Conservation (phyloP, 768 basidiomycete genomes). For the Tulasnella sp. region DNA sequence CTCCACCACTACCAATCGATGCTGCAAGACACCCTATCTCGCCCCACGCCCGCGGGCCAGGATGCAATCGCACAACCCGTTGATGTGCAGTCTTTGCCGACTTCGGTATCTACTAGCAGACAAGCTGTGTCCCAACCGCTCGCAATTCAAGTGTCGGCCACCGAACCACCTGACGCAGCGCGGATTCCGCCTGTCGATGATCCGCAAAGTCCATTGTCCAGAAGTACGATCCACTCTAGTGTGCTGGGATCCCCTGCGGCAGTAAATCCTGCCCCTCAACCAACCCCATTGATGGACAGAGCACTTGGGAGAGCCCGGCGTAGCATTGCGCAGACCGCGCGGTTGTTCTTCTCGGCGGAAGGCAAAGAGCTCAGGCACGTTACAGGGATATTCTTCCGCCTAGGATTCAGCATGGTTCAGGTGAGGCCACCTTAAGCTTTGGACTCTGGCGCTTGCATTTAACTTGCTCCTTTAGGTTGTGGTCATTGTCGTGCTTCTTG, state of each 20-base stretch:
- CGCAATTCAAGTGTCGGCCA: not conserved
- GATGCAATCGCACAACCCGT: too few relatives aligned
- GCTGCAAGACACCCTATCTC: too few relatives aligned
- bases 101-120: too few relatives aligned
- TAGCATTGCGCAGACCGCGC: not conserved
- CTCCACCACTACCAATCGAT: too few relatives aligned
- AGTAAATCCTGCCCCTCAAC: not conserved
- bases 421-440: not conserved
- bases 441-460: too few relatives aligned
- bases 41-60: too few relatives aligned
- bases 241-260: not conserved
- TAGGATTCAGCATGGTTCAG: not conserved
- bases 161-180: too few relatives aligned
- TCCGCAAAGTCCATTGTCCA: too few relatives aligned
- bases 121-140: not conserved
- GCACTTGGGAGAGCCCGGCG: too few relatives aligned
- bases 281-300: not conserved
- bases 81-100: too few relatives aligned
- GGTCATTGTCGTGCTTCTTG: not conserved
- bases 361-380: not conserved
- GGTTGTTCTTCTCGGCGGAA: not conserved
- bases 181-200: too few relatives aligned
- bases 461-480: not conserved
- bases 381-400: not conserved
- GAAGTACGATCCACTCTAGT: too few relatives aligned